Evolutionary conservation across 495 filamentous ascomycete species (phyloP).

Genomic region (Penicillium robsamsonii): DNA sequence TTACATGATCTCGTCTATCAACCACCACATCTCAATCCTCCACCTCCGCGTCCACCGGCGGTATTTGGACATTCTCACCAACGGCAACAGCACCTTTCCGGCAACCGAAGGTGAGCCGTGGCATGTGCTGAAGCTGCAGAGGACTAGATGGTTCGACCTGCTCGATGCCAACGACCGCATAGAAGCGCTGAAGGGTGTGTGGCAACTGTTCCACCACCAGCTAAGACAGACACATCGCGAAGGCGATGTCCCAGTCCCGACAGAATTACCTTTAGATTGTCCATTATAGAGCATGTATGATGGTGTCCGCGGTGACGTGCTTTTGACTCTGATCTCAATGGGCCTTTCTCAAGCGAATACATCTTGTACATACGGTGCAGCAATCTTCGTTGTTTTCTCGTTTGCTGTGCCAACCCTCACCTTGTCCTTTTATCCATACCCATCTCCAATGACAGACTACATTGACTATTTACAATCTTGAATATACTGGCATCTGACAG

Average conservation of each 20-base stretch:
- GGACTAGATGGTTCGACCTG: conserved; percentile 78
- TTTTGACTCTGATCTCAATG: neutral
- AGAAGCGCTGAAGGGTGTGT: conserved; percentile 68
- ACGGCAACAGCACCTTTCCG: conserved; percentile 30
- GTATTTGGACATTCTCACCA: conserved; percentile 57
- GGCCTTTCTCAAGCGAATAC: conserved; percentile 9
- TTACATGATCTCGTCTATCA: conserved; percentile 77
- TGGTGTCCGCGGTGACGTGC: neutral
- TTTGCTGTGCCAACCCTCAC: neutral
- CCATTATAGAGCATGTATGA: conserved; percentile 5
- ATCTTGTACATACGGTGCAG: conserved; percentile 17
- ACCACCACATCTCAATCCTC: conserved; percentile 78
- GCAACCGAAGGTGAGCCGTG: conserved; percentile 57
- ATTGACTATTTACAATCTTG: too few species aligned
- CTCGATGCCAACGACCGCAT: conserved; percentile 65
- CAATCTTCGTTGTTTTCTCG: neutral
- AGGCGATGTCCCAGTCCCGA: neutral
- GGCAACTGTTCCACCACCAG: conserved; percentile 71
- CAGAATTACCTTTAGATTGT: conserved; percentile 6
- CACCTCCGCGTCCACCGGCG: conserved; percentile 67
- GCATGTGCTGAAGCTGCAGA: conserved; percentile 61
- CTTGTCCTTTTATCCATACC: conserved; percentile 6
- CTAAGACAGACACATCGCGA: conserved; percentile 48
- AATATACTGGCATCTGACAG: neutral
- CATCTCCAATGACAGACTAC: conserved; percentile 10